A percentile compares a stretch with the other conserved stretches of the same genome.
These are phyloP conservation scores for Detonula confervacea DNA, from an alignment of 352 stramenopile genomes.

Conservation along the genomic window DNA sequence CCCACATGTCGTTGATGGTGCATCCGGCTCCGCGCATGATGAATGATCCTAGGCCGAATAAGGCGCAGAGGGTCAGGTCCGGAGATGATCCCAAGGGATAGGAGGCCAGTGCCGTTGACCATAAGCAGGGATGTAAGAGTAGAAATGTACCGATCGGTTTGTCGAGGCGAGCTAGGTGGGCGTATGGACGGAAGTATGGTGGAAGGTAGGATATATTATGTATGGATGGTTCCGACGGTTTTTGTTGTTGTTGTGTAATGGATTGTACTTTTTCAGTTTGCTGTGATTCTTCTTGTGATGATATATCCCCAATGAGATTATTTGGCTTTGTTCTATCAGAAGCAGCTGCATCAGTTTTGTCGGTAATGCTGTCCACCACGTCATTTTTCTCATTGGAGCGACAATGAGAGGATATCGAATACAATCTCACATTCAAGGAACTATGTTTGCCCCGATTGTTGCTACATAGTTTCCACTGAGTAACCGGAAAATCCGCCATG, in stretches of 20 bases:
- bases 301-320: no score
- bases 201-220: conserved; percentile 57
- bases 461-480: no score
- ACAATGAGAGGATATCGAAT: no score
- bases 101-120: conserved; percentile 89
- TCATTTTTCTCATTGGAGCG: no score
- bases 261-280: not conserved
- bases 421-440: no score
- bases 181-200: conserved; percentile 67
- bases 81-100: conserved; percentile 73
- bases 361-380: no score
- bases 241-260: not conserved
- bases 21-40: conserved; percentile 97
- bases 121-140: conserved; percentile 96
- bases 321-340: no score
- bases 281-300: not conserved
- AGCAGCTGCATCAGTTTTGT: no score
- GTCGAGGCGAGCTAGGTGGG: conserved; percentile 82
- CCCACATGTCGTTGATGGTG: conserved; percentile 99
- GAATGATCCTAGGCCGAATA: conserved; percentile 91
- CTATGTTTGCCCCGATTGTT: no score
- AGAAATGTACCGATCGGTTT: conserved; percentile 94
- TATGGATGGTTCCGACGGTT: not conserved
- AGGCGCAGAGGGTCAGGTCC: conserved; percentile 50
- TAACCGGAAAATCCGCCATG: no score